Conservation (phyloP, 2,329 filamentous ascomycete species). For the Botrytis deweyae region DNA sequence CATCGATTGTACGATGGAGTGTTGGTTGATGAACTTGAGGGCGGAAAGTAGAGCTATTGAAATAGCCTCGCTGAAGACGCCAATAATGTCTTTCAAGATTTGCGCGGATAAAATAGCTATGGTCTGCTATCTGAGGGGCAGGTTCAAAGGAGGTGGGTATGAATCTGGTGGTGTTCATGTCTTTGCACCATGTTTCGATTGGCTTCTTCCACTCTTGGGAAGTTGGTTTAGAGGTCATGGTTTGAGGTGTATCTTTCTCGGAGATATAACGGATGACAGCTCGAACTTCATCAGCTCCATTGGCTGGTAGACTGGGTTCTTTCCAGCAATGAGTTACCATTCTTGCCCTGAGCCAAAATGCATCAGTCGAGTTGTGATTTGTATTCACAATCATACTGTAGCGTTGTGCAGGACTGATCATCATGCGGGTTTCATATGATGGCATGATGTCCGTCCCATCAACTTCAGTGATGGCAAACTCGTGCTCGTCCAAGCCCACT, state of each 20-base stretch:
- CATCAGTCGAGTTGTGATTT: constrained; percentile 51
- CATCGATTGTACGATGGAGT: constrained; percentile 51
- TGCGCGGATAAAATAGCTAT: constrained; percentile 54
- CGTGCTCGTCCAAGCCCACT: constrained; percentile 67
- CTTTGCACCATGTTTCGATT: constrained; percentile 38
- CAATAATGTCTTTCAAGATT: constrained; percentile 61
- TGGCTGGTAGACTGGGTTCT: constrained; percentile 47
- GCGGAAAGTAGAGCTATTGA: constrained; percentile 57
- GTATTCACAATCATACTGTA: constrained; percentile 66
- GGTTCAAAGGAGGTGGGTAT: constrained; percentile 45
- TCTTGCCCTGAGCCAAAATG: constrained; percentile 64
- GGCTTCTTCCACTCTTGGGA: constrained; percentile 46
- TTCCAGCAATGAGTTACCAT: constrained; percentile 62
- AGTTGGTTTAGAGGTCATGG: constrained; percentile 26
- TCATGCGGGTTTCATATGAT: constrained; percentile 56
- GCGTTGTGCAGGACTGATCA: constrained; percentile 68
- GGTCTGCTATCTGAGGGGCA: constrained; percentile 50
- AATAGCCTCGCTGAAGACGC: constrained; percentile 56
- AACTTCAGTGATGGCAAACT: constrained; percentile 64
- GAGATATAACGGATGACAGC: constrained; percentile 50
- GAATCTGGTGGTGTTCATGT: constrained; percentile 45
- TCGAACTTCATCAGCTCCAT: constrained; percentile 47
- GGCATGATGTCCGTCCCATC: constrained; percentile 68
- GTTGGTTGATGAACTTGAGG: constrained; percentile 49
- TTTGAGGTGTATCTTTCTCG: constrained; percentile 6